A percentile compares a stretch with the other conserved stretches of the same genome.
phyloP scores from a whole-genome alignment of 345 rosid species.

The Eucalyptus cloeziana region DNA sequence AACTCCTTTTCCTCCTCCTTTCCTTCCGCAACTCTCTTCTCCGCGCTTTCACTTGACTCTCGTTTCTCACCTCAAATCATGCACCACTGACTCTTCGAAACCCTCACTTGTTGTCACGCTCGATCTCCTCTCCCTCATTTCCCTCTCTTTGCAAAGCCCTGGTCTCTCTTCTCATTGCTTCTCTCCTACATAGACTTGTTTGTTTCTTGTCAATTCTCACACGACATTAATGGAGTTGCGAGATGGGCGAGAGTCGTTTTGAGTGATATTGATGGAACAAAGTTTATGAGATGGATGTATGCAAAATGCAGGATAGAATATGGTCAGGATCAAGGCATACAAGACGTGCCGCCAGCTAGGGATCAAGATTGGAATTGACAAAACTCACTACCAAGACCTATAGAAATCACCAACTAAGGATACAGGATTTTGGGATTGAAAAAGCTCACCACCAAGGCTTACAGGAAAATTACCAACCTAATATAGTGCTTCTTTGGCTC shows the following conservation, averaged over 20 bases:
- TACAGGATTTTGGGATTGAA: no score
- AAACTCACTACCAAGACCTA: no score
- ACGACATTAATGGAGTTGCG: fast-evolving
- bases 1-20: neutral
- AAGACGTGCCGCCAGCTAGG: no score
- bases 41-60: neutral
- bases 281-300: no score
- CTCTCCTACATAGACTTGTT: neutral
- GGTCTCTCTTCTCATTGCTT: neutral
- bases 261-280: fast-evolving
- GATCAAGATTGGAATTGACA: no score
- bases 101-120: neutral
- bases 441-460: no score
- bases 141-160: neutral
- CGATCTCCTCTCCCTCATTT: neutral
- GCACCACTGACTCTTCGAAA: neutral
- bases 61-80: neutral
- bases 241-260: no score
- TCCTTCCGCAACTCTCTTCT: neutral
- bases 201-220: neutral
- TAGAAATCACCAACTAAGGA: no score
- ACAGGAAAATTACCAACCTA: no score
- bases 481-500: no score
- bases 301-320: no score
- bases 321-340: no score